Evolutionary conservation across 139 green algal species (phyloP), one percentile per base, ranked within the genome.

Genomic region (Pedinophyceae sp.): DNA sequence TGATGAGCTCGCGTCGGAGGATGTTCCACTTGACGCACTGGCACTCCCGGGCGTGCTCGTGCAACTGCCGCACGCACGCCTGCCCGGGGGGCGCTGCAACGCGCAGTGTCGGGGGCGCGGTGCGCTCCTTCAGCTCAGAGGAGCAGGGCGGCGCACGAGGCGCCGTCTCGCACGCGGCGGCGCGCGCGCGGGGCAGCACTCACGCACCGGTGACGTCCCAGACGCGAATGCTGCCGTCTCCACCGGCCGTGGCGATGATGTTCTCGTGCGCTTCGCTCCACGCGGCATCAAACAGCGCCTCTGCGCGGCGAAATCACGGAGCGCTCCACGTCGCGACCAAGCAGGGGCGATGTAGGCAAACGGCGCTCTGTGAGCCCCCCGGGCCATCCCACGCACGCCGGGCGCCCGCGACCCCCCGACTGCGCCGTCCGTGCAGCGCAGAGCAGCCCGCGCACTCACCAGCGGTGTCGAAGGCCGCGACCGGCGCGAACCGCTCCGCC

Each of bases 251-350:
- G 10, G 88, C 68, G 18, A 98, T 60, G 6, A 98, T 73, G 61
- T 88, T 93, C 52, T 97, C 91, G 40, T 95, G 30, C 41, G 61
- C 62, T 66, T 98, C 91, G 51, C 77, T 90, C 91, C 91, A 98
- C 3, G 61, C 67, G 63, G 83, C 94, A 63, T 98, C 91, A 59
- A 94, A 96, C 34, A 97, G 57, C 1, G 88, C 90, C 58, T 98
- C n/a, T n/a, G n/a, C n/a, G n/a, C n/a, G n/a, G n/a, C n/a, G n/a
- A n/a, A n/a, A n/a, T n/a, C n/a, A n/a, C n/a, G n/a, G n/a, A n/a
- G n/a, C n/a, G n/a, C n/a, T n/a, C n/a, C n/a, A n/a, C n/a, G n/a
- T n/a, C n/a, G n/a, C n/a, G n/a, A n/a, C n/a, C n/a, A n/a, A n/a
- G n/a, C n/a, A n/a, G n/a, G n/a, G n/a, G n/a, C n/a, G n/a, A n/a